A percentile compares a stretch with the other conserved stretches of the same genome.
Conservation (phyloP, 192 early-diverging fungal species). For the Linnemannia zychae region DNA sequence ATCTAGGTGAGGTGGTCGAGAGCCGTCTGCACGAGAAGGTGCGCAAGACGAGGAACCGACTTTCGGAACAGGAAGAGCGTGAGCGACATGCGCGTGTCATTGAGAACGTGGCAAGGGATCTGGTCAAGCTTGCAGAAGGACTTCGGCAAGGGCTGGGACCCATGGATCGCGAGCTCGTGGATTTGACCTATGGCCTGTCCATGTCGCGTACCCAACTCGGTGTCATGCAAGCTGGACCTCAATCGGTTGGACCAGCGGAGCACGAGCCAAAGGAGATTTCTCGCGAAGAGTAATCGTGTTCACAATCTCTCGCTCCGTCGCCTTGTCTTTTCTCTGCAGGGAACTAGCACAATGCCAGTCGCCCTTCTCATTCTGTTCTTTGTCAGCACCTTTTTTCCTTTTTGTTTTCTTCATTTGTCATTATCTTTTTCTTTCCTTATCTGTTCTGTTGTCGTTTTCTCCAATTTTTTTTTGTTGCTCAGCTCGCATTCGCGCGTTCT, state of each 20-base stretch:
- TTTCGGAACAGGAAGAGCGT: conserved; percentile 49
- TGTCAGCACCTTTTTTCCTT: conserved; percentile 6
- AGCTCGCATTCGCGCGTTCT: neutral
- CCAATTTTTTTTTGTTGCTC: neutral
- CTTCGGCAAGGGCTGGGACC: conserved; percentile 40
- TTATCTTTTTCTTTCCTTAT: neutral
- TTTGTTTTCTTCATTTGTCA: conserved; percentile 3
- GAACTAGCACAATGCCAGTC: neutral
- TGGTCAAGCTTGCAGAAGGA: conserved; percentile 37
- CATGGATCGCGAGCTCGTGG: conserved; percentile 42
- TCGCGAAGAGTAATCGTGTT: conserved; percentile 43
- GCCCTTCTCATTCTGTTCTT: neutral
- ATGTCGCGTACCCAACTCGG: conserved; percentile 50
- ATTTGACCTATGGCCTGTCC: conserved; percentile 45
- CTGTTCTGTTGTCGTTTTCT: neutral
- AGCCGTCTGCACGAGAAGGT: conserved; percentile 54
- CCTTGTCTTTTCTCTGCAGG: neutral
- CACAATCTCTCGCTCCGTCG: neutral
- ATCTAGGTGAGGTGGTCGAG: conserved; percentile 47
- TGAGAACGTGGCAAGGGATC: conserved; percentile 48
- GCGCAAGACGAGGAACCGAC: conserved; percentile 46
- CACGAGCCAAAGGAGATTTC: conserved; percentile 43
- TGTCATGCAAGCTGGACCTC: conserved; percentile 30
- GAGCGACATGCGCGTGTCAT: conserved; percentile 52
- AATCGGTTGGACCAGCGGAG: neutral